These are phyloP conservation scores for Chimonanthus salicifolius DNA, from an alignment of 164 flowering plant genomes.

Conservation along the genomic window DNA sequence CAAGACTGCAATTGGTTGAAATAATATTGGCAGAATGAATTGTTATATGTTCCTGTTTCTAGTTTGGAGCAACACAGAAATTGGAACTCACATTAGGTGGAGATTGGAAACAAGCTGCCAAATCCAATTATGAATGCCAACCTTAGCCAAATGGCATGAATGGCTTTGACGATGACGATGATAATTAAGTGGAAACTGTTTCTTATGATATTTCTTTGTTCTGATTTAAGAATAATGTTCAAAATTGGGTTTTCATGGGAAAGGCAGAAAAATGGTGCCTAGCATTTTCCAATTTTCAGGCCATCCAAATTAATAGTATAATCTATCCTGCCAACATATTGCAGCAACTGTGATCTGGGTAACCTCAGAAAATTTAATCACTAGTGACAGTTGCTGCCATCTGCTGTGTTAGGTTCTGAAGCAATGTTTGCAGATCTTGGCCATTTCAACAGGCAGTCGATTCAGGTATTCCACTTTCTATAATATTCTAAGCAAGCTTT, in stretches of 20 bases:
- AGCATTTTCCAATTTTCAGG: no score
- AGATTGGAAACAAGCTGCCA: not conserved
- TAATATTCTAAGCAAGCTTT: not conserved
- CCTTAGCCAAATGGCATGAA: no score
- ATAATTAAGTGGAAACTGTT: no score
- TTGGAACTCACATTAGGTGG: not conserved
- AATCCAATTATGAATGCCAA: no score
- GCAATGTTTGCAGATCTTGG: constrained; percentile 91
- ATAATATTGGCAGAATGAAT: no score
- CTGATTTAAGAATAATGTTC: not conserved
- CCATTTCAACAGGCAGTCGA: constrained; percentile 65
- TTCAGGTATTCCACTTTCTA: constrained; percentile 42
- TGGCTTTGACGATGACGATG: no score
- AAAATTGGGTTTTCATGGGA: not conserved
- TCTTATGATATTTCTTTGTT: no score
- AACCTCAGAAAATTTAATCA: no score
- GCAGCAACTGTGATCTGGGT: not conserved
- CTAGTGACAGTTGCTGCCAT: not conserved
- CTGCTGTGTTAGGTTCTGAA: constrained; percentile 57
- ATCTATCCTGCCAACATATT: not conserved
- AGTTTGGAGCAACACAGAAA: not conserved
- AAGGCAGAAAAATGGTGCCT: no score
- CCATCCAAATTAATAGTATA: no score
- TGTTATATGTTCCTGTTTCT: no score
- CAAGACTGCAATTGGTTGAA: not conserved